Conservation (phyloP, 306 rosid species). For the cucumber (Cucumis sativus) region Cucumber_9930_V3 NC_026660.2:19014501-19015000, state of each 20-base stretch:
- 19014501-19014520: no score
- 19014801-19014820: not conserved
- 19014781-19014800: not conserved
- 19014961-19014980: constrained; percentile 38
- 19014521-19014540: no score
- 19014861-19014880: constrained; percentile 3
- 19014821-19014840: not conserved
- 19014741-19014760: not conserved
- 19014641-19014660: no score
- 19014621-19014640: no score
- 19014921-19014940: constrained; percentile 69
- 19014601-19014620: no score
- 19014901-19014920: constrained; percentile 26
- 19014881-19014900: not conserved
- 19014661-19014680: not conserved
- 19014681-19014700: not conserved
- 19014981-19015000: not conserved
- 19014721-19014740: not conserved
- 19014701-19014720: no score
- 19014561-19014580: no score
- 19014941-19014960: constrained; percentile 42
- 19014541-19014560: no score
- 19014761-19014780: not conserved
- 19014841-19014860: not conserved
- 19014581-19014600: no score